Percentiles rank a stretch among this genome's conserved stretches.
Evolutionary conservation across 2,329 filamentous ascomycete genomes (phyloP).

Genomic region (Chaetomium sp.): DNA sequence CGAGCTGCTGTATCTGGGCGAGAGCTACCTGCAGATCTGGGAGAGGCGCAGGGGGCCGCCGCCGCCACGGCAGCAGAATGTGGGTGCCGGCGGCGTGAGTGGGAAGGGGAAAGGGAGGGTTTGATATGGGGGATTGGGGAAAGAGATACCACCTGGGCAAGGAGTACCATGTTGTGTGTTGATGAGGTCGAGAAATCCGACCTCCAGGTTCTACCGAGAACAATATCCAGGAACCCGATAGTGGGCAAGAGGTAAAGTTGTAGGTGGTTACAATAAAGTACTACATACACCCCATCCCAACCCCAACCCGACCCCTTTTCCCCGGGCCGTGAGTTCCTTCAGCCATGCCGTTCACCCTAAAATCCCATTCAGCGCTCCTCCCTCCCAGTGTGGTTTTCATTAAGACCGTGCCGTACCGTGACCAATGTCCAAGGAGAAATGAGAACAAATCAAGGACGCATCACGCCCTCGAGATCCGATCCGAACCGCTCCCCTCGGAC

Average conservation of each 20-base stretch:
- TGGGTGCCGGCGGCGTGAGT: neutral
- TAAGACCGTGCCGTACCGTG: constrained; percentile 16
- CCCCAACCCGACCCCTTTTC: neutral
- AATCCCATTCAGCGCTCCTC: constrained; percentile 18
- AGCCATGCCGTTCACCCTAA: neutral
- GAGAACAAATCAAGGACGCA: constrained; percentile 3
- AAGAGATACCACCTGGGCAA: neutral
- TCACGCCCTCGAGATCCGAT: neutral
- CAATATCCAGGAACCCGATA: neutral
- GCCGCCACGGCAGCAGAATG: neutral
- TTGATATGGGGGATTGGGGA: constrained; percentile 2
- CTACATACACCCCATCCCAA: constrained; percentile 1
- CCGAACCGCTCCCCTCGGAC: constrained; percentile 4
- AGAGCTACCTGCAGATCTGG: constrained; percentile 96
- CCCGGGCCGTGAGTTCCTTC: neutral
- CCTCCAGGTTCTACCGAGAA: neutral
- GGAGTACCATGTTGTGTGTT: neutral
- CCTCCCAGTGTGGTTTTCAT: constrained; percentile 17
- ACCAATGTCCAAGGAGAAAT: constrained; percentile 16
- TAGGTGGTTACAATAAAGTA: constrained; percentile 22
- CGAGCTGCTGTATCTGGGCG: constrained; percentile 87
- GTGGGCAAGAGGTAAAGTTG: neutral
- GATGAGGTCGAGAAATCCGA: neutral
- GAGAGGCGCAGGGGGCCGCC: constrained; percentile 68
- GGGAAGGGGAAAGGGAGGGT: constrained; percentile 44